These are phyloP conservation scores for Penicillium palitans DNA, from an alignment of 2,329 filamentous ascomycete genomes.

Conservation along the genomic window DNA sequence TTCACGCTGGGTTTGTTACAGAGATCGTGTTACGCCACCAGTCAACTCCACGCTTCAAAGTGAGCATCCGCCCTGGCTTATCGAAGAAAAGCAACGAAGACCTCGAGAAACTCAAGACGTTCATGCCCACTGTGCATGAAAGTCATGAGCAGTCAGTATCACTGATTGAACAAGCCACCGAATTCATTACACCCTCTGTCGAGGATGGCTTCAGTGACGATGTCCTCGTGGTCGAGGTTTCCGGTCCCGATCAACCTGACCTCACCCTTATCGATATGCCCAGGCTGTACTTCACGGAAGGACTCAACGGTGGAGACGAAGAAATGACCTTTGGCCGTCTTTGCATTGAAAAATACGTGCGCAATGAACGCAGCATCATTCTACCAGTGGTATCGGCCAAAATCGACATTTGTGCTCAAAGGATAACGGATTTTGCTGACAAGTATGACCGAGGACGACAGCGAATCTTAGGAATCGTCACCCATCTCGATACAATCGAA, in stretches of 20 bases:
- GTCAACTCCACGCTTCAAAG: conserved; percentile 20
- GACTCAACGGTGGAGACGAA: conserved; percentile 49
- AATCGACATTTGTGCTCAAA: conserved; percentile 57
- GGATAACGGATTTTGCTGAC: conserved; percentile 53
- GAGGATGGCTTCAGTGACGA: conserved; percentile 38
- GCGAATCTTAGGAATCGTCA: conserved; percentile 50
- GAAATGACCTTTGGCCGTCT: conserved; percentile 54
- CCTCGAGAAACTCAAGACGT: conserved; percentile 13
- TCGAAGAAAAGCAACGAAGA: conserved; percentile 13
- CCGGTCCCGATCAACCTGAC: conserved; percentile 60
- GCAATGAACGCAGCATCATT: conserved; percentile 59
- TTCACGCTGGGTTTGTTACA: conserved; percentile 59
- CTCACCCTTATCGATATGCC: conserved; percentile 64
- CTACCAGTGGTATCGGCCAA: conserved; percentile 56
- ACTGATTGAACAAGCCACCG: conserved; percentile 55
- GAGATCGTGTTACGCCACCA: conserved; percentile 56
- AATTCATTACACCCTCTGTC: conserved; percentile 51
- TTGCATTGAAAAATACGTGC: conserved; percentile 57
- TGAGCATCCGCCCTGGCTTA: conserved; percentile 43
- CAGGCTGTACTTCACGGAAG: conserved; percentile 57
- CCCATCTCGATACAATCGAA: conserved; percentile 47
- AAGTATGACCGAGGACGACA: conserved; percentile 32
- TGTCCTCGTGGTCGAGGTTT: conserved; percentile 61
- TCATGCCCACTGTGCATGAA: neutral
- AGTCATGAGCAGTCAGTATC: conserved; percentile 38